Conservation (phyloP, 805 yeast genomes). For the Clavispora asparagi region DNA sequence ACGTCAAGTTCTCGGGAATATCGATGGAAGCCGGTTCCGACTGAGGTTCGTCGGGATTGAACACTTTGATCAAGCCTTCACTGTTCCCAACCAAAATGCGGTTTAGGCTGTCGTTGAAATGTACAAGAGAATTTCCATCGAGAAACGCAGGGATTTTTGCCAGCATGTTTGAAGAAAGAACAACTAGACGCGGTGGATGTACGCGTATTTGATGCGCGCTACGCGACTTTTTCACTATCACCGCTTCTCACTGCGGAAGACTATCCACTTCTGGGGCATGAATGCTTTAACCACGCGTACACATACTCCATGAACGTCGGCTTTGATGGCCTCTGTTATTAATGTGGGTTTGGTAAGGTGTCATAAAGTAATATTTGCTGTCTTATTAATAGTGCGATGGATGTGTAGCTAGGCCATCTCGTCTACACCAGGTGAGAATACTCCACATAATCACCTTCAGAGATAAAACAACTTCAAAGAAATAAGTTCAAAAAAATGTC, state of each 20-base stretch:
- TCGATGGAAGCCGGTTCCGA: conserved; percentile 61
- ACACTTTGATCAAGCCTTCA: conserved; percentile 49
- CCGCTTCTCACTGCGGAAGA: not conserved
- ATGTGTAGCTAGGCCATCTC: too few relatives aligned
- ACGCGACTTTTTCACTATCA: not conserved
- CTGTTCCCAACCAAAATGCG: conserved; percentile 49
- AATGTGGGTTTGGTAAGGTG: too few relatives aligned
- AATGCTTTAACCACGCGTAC: too few relatives aligned
- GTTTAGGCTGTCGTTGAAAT: conserved; percentile 19
- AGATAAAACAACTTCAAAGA: too few relatives aligned
- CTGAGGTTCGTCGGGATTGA: conserved; percentile 43
- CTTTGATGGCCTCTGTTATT: too few relatives aligned
- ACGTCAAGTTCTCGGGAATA: conserved; percentile 41
- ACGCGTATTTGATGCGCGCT: not conserved
- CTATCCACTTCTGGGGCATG: too few relatives aligned
- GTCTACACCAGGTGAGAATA: too few relatives aligned
- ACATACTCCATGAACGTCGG: too few relatives aligned
- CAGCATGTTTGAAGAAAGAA: conserved; percentile 6
- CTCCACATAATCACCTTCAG: too few relatives aligned
- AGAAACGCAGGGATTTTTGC: conserved; percentile 32
- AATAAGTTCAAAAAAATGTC: too few relatives aligned
- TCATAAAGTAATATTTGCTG: too few relatives aligned
- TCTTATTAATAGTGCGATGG: too few relatives aligned
- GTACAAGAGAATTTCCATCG: conserved; percentile 36
- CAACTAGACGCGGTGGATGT: not conserved